Percentiles rank a stretch among this genome's conserved stretches.
Conservation (phyloP, 139 green algal species). For the Picochlorum sp. region DNA sequence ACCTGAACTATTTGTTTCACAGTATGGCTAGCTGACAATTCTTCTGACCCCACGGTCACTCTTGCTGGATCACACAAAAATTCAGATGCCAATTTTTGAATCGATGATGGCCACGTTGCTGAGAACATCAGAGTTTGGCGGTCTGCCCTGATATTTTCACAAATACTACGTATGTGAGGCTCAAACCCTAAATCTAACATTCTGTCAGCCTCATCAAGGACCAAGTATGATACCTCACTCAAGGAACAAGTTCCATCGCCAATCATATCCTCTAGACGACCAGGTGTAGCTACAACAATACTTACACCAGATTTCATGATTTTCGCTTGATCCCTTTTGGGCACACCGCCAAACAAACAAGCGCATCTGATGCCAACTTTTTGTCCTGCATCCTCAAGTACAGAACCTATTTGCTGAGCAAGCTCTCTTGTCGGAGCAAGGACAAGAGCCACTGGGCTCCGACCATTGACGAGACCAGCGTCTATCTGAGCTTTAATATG, state of each 20-base stretch:
- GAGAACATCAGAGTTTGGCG: slow-evolving; percentile 95
- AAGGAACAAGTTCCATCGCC: slow-evolving; percentile 50
- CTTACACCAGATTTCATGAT: slow-evolving; percentile 28
- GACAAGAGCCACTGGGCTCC: slow-evolving; percentile 58
- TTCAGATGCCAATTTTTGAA: slow-evolving; percentile 80
- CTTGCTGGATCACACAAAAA: slow-evolving; percentile 70
- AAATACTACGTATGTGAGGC: slow-evolving; percentile 65
- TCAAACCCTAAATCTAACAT: slow-evolving; percentile 94
- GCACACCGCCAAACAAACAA: slow-evolving; percentile 86
- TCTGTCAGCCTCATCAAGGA: slow-evolving; percentile 90
- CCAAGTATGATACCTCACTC: slow-evolving; percentile 64
- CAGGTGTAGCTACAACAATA: slow-evolving; percentile 82
- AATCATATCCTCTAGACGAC: slow-evolving; percentile 86
- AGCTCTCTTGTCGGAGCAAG: slow-evolving; percentile 91
- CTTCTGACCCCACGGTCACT: slow-evolving; percentile 65
- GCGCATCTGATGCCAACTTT: slow-evolving; percentile 40
- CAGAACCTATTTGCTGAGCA: slow-evolving; percentile 69
- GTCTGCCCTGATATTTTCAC: slow-evolving; percentile 52
- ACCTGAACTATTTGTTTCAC: slow-evolving; percentile 88
- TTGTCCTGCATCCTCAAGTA: slow-evolving; percentile 55
- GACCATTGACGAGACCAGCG: slow-evolving; percentile 13
- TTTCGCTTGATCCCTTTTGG: slow-evolving; percentile 56
- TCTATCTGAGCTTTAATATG: slow-evolving; percentile 63
- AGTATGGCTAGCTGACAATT: slow-evolving; percentile 82
- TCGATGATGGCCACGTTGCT: slow-evolving; percentile 83